Conservation (phyloP, 495 filamentous ascomycete genomes). For the Penicillium riverlandense region DNA sequence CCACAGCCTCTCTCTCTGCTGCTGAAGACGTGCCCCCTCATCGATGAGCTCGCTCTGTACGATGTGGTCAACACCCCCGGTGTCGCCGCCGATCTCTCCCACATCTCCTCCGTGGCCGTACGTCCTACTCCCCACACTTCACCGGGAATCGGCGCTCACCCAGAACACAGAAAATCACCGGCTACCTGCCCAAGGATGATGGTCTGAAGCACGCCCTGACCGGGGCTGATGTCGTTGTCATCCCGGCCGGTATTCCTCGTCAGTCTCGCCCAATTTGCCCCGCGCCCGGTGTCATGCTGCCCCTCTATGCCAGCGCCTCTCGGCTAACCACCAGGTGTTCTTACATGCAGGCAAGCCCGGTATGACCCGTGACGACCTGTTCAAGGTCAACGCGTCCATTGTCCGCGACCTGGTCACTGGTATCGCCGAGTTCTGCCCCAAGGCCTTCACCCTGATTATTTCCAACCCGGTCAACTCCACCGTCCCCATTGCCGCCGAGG, state of each 20-base stretch:
- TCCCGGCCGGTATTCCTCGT: slow-evolving; percentile 97
- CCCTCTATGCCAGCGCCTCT: background rate
- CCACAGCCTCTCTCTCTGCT: slow-evolving; percentile 87
- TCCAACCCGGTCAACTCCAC: slow-evolving; percentile 99
- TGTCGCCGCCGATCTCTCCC: slow-evolving; percentile 90
- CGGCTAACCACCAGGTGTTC: slow-evolving; percentile 5
- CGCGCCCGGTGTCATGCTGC: background rate
- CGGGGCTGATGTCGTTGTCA: slow-evolving; percentile 89
- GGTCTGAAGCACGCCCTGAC: slow-evolving; percentile 82
- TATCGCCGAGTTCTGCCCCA: slow-evolving; percentile 78
- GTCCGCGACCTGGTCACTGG: slow-evolving; percentile 80
- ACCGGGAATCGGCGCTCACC: slow-evolving; percentile 7
- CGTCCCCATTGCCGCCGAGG: slow-evolving; percentile 93
- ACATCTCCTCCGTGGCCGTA: slow-evolving; percentile 93
- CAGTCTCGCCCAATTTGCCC: slow-evolving; percentile 25
- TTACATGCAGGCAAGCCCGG: slow-evolving; percentile 77
- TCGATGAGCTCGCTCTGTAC: slow-evolving; percentile 90
- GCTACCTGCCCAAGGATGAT: slow-evolving; percentile 84
- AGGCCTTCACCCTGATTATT: slow-evolving; percentile 91
- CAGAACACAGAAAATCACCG: slow-evolving; percentile 69
- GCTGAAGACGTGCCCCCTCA: slow-evolving; percentile 75
- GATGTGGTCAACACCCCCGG: slow-evolving; percentile 99
- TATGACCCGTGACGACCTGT: slow-evolving; percentile 98
- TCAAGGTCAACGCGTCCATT: slow-evolving; percentile 96
- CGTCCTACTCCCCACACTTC: slow-evolving; percentile 22